These are phyloP conservation scores for Acanthamoeba sp. DNA, from an alignment of 208 protist genomes.

Conservation along the genomic window DNA sequence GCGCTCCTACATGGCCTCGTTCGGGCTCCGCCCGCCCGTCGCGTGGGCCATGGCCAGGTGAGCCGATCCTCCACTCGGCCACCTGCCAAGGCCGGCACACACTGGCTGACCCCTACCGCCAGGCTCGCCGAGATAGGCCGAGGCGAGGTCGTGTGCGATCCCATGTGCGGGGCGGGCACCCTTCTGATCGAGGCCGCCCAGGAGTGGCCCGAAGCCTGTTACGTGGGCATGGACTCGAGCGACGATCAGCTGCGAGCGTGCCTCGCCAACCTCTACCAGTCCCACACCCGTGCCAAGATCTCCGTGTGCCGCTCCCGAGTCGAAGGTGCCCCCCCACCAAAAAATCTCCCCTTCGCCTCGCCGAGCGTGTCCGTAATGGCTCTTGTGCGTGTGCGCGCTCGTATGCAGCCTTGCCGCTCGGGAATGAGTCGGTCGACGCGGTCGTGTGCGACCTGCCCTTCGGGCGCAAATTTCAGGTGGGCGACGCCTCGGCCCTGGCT, in stretches of 20 bases:
- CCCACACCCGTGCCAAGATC: neutral
- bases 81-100: no score
- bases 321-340: neutral
- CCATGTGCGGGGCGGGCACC: constrained; percentile 69
- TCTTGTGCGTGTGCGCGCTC: neutral
- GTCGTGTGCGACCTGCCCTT: constrained; percentile 71
- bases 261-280: neutral
- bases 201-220: constrained; percentile 35
- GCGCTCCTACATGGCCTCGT: constrained; percentile 52
- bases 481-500: neutral
- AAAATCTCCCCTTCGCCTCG: no score
- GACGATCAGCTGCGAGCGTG: constrained; percentile 9
- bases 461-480: constrained; percentile 42
- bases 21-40: constrained; percentile 43
- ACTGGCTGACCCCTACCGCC: neutral
- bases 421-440: constrained; percentile 14
- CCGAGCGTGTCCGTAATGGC: no score
- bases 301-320: neutral
- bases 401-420: constrained; percentile 24
- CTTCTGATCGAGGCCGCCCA: constrained; percentile 58
- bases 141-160: constrained; percentile 61
- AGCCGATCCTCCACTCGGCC: neutral
- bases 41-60: constrained; percentile 63
- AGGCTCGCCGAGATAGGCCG: neutral
- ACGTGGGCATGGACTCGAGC: constrained; percentile 60